Percentiles rank a stretch among this genome's conserved stretches.
These are phyloP conservation scores for Nicotiana paniculata DNA, from an alignment of 257 asterid genomes.

Conservation along the genomic window DNA sequence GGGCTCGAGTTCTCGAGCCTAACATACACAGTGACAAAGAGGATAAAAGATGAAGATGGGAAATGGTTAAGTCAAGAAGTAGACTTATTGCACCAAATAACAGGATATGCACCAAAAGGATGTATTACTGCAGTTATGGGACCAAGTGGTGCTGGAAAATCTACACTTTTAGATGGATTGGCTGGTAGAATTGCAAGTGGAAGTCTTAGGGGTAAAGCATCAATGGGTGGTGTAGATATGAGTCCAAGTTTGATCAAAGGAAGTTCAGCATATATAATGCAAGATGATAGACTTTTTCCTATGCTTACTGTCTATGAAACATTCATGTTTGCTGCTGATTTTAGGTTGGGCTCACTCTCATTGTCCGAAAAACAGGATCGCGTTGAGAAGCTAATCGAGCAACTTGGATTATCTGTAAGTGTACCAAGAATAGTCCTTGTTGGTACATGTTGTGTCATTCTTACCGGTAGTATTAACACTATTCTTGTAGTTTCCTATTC, in stretches of 20 bases:
- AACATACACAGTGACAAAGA: slow-evolving; percentile 50
- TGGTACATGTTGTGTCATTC: too few species aligned
- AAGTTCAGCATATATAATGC: slow-evolving; percentile 59
- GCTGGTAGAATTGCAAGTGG: slow-evolving; percentile 82
- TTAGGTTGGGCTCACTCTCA: slow-evolving; percentile 49
- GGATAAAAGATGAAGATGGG: slow-evolving; percentile 40
- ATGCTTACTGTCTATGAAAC: slow-evolving; percentile 84
- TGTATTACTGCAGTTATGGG: slow-evolving; percentile 86
- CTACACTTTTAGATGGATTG: slow-evolving; percentile 67
- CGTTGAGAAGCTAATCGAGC: slow-evolving; percentile 55
- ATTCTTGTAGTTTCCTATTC: too few species aligned
- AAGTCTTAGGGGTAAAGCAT: slow-evolving; percentile 57
- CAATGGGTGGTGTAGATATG: slow-evolving; percentile 54
- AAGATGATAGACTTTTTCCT: slow-evolving; percentile 69
- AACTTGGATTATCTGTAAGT: slow-evolving; percentile 59
- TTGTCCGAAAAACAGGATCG: slow-evolving; percentile 40
- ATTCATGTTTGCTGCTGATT: slow-evolving; percentile 82
- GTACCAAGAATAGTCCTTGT: too few species aligned
- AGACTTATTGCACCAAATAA: slow-evolving; percentile 54
- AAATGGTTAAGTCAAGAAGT: slow-evolving; percentile 58
- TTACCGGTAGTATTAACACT: too few species aligned
- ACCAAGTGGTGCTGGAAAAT: slow-evolving; percentile 89
- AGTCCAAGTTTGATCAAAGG: slow-evolving; percentile 54
- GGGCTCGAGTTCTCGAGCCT: slow-evolving; percentile 58
- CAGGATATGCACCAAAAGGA: slow-evolving; percentile 80